Conservation (phyloP, 208 protist genomes). For the Kentomonas sorsogonicus region DNA sequence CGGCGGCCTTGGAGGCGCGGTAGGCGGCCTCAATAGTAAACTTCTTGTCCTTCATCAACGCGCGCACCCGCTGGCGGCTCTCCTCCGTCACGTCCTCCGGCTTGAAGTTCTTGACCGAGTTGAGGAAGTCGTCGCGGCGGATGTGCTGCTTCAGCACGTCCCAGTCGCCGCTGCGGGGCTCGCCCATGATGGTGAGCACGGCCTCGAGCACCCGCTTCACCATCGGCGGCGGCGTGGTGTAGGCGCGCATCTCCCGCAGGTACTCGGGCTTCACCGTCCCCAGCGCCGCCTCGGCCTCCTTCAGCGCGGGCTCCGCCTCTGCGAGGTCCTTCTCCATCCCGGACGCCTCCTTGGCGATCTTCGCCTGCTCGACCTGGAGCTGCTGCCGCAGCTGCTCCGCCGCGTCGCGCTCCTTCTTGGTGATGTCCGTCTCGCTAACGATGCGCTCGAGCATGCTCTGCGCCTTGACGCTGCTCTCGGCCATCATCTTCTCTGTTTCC, state of each 20-base stretch:
- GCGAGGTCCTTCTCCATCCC: conserved; percentile 72
- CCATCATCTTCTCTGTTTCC: conserved; percentile 82
- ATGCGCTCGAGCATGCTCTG: conserved; percentile 86
- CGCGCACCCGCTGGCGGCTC: conserved; percentile 40
- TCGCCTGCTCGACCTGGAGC: conserved; percentile 81
- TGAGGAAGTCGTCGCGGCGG: conserved; percentile 93
- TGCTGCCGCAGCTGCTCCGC: conserved; percentile 67
- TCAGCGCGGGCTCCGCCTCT: conserved; percentile 91
- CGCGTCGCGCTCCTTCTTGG: conserved; percentile 75
- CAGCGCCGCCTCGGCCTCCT: conserved; percentile 94
- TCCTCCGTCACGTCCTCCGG: conserved; percentile 72
- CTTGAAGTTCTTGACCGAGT: conserved; percentile 93
- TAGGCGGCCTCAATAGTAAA: conserved; percentile 94
- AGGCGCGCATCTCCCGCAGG: conserved; percentile 96
- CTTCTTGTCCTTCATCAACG: conserved; percentile 88
- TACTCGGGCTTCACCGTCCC: conserved; percentile 95
- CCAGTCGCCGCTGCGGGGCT: conserved; percentile 88
- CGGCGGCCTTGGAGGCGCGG: conserved; percentile 94
- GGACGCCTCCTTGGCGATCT: conserved; percentile 61
- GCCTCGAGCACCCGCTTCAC: conserved; percentile 94
- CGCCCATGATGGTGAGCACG: conserved; percentile 83
- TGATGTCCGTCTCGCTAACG: conserved; percentile 75
- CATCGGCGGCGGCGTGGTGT: conserved; percentile 93
- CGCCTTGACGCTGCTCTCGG: conserved; percentile 65
- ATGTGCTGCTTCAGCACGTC: conserved; percentile 91